Evolutionary conservation across 2,329 filamentous ascomycete species (phyloP).

Genomic region (Exophiala bonariae): DNA sequence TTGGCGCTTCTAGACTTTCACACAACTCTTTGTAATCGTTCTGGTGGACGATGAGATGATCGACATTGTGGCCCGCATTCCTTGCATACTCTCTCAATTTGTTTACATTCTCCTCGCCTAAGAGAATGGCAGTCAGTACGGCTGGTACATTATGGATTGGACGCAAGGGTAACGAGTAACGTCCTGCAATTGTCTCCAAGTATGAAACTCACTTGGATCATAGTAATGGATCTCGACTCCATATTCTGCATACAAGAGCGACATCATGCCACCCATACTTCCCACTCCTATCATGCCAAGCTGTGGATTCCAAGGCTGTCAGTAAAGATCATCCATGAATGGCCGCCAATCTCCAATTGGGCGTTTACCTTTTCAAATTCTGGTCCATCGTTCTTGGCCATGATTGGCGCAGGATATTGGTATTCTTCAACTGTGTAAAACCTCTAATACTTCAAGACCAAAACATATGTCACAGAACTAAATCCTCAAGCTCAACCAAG

Average conservation of each 20-base stretch:
- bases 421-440: too few relatives aligned
- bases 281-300: conserved; percentile 46
- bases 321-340: too few relatives aligned
- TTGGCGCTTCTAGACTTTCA: conserved; percentile 41
- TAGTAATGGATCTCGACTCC: conserved; percentile 56
- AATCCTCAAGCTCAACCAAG: too few relatives aligned
- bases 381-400: conserved; percentile 7
- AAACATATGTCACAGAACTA: too few relatives aligned
- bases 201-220: conserved; percentile 45
- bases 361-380: conserved; percentile 16
- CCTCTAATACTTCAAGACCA: too few relatives aligned
- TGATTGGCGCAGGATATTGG: too few relatives aligned
- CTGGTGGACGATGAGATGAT: conserved; percentile 33
- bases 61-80: conserved; percentile 28
- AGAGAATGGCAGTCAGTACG: too few relatives aligned
- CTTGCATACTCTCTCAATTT: conserved; percentile 38
- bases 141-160: too few relatives aligned
- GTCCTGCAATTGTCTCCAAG: too few relatives aligned
- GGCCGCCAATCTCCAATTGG: neutral
- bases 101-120: conserved; percentile 47
- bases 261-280: conserved; percentile 62
- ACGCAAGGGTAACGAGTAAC: too few relatives aligned
- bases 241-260: conserved; percentile 59
- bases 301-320: conserved; percentile 8
- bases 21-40: conserved; percentile 53